These are phyloP conservation scores for Coprinopsis strossmayeri DNA, from an alignment of 768 basidiomycete species.

Conservation along the genomic window DNA sequence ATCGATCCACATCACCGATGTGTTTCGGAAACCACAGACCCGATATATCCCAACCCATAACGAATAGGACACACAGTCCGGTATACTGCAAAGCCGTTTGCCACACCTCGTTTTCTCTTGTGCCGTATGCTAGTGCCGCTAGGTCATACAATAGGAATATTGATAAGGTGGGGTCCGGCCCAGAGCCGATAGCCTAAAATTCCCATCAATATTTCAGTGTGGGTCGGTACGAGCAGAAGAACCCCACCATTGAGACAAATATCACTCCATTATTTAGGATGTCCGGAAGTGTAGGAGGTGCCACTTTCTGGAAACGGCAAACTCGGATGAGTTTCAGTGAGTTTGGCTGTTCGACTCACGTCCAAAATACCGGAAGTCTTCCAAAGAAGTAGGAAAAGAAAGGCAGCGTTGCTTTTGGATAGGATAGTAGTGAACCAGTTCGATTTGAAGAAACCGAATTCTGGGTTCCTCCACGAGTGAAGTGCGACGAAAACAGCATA, in stretches of 20 bases:
- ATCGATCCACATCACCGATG: not conserved
- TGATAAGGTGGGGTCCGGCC: conserved; percentile 6
- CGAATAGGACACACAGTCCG: not conserved
- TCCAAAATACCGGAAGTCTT: conserved; percentile 10
- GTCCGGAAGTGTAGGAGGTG: conserved; percentile 4
- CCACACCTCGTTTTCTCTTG: conserved; percentile 3
- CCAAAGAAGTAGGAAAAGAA: conserved; percentile 7
- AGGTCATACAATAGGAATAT: conserved; percentile 10
- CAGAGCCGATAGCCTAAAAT: conserved; percentile 7
- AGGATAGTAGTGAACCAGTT: conserved; percentile 4
- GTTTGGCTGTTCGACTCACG: not conserved
- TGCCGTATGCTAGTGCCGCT: conserved; percentile 1
- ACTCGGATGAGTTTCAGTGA: not conserved
- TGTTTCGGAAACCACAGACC: not conserved
- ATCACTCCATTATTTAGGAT: conserved; percentile 9
- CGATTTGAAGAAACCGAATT: not conserved
- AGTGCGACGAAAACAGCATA: conserved; percentile 6
- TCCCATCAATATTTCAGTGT: not conserved
- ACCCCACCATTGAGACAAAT: conserved; percentile 9
- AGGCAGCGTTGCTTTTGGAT: conserved; percentile 8
- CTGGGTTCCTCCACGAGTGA: conserved; percentile 4
- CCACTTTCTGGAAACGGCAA: not conserved
- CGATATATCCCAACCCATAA: conserved; percentile 10
- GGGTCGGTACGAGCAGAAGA: not conserved
- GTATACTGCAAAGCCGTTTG: conserved; percentile 6